Percentiles rank a stretch among this genome's conserved stretches.
phyloP scores from a whole-genome alignment of 2,329 filamentous ascomycete genomes.

The Domatiomyces globalis region DNA sequence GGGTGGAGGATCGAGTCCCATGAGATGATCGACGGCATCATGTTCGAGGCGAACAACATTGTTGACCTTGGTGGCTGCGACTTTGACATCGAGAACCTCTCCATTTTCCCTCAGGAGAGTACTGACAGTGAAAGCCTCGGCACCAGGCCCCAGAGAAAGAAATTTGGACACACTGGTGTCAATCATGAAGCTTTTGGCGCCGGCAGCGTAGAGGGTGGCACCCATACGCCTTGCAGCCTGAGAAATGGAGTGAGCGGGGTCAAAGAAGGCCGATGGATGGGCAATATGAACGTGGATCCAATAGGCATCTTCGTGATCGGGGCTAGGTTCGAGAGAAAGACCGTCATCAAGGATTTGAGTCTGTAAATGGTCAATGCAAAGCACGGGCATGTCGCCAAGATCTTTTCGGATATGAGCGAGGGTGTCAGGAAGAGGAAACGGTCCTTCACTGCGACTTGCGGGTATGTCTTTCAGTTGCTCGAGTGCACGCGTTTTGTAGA shows the following conservation, averaged over 20 bases:
- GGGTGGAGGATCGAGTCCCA: conserved; percentile 4
- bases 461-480: not conserved
- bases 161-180: conserved; percentile 33
- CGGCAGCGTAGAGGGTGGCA: conserved; percentile 40
- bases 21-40: conserved; percentile 13
- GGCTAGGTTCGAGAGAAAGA: conserved; percentile 38
- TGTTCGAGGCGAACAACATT: conserved; percentile 43
- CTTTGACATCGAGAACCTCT: conserved; percentile 39
- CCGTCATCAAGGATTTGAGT: conserved; percentile 51
- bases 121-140: conserved; percentile 49
- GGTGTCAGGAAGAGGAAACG: conserved; percentile 30
- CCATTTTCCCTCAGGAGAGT: conserved; percentile 40
- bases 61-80: conserved; percentile 39
- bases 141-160: conserved; percentile 40
- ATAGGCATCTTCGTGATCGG: conserved; percentile 30
- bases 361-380: conserved; percentile 42
- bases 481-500: not conserved
- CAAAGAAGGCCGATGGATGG: conserved; percentile 49
- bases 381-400: conserved; percentile 43
- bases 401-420: conserved; percentile 45
- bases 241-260: conserved; percentile 36
- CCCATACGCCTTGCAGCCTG: conserved; percentile 42
- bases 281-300: conserved; percentile 52
- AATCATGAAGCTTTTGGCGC: conserved; percentile 41
- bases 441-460: conserved; percentile 5